A percentile compares a stretch with the other conserved stretches of the same genome.
Evolutionary conservation across 164 flowering plant species (phyloP).

Genomic region (grape (Vitis vinifera)): DNA sequence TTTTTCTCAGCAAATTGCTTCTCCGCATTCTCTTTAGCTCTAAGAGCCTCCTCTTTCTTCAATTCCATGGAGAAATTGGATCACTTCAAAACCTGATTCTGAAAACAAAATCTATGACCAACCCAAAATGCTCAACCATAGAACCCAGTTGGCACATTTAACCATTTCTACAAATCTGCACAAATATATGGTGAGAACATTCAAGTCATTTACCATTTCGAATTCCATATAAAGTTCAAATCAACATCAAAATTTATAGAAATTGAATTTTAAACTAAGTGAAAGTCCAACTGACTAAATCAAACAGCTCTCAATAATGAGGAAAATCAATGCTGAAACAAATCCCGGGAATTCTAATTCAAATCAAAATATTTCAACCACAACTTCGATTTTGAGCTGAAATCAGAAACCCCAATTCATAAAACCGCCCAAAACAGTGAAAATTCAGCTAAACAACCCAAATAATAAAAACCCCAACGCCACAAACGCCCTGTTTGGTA

Average conservation of each 20-base stretch:
- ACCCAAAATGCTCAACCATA: slow-evolving; percentile 6
- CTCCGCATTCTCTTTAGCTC: slow-evolving; percentile 62
- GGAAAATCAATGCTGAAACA: neutral
- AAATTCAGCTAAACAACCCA: neutral
- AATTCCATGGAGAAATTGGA: slow-evolving; percentile 50
- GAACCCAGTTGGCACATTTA: slow-evolving; percentile 4
- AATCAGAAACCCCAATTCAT: slow-evolving; percentile 1
- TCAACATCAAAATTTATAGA: neutral
- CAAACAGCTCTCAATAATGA: neutral
- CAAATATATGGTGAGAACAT: slow-evolving; percentile 1
- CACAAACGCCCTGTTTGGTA: no score
- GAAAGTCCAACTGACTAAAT: neutral
- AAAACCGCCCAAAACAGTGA: neutral
- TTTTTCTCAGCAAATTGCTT: slow-evolving; percentile 57
- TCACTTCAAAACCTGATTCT: slow-evolving; percentile 11
- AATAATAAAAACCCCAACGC: neutral
- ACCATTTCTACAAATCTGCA: slow-evolving; percentile 14
- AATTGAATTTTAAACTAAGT: neutral
- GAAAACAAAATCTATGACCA: slow-evolving; percentile 20
- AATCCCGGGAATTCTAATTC: neutral
- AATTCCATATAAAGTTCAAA: neutral
- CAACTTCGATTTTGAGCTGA: neutral
- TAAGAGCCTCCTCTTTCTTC: slow-evolving; percentile 61
- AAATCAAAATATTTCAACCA: neutral
- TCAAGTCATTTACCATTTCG: neutral